Evolutionary conservation across 306 rosid species (phyloP).

Genomic region (Glycyrrhiza uralensis): DNA sequence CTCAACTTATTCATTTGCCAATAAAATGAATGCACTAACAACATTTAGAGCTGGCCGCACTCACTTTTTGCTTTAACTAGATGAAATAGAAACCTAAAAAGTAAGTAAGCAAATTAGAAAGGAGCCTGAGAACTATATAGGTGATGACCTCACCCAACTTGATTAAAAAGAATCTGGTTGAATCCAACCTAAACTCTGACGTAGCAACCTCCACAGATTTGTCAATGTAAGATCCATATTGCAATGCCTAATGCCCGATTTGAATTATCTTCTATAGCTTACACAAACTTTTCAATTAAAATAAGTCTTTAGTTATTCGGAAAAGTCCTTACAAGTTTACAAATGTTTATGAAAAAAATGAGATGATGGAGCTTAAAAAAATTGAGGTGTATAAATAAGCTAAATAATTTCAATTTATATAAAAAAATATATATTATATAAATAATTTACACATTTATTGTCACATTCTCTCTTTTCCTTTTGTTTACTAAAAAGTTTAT

Average conservation of each 20-base stretch:
- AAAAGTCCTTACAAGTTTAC: too few species aligned
- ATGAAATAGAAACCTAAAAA: not conserved
- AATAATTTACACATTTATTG: too few species aligned
- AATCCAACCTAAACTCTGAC: not conserved
- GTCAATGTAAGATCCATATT: not conserved
- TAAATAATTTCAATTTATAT: too few species aligned
- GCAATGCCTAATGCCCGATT: not conserved
- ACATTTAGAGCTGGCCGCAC: not conserved
- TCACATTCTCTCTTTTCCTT: too few species aligned
- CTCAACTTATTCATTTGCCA: constrained; percentile 17
- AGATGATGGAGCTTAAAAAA: too few species aligned
- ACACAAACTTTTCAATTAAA: too few species aligned
- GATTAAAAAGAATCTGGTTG: not conserved
- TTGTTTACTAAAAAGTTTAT: too few species aligned
- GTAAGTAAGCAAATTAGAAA: not conserved
- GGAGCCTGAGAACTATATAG: not conserved
- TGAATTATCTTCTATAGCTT: too few species aligned
- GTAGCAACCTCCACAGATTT: not conserved
- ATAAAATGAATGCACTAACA: constrained; percentile 2
- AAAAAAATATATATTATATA: too few species aligned
- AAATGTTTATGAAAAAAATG: too few species aligned
- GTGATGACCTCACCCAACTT: not conserved
- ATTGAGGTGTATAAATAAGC: too few species aligned
- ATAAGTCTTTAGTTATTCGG: too few species aligned
- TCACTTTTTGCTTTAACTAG: not conserved